A percentile compares a stretch with the other conserved stretches of the same genome.
Conservation (phyloP, 2,329 filamentous ascomycete species). For the Lithohypha guttulata region DNA sequence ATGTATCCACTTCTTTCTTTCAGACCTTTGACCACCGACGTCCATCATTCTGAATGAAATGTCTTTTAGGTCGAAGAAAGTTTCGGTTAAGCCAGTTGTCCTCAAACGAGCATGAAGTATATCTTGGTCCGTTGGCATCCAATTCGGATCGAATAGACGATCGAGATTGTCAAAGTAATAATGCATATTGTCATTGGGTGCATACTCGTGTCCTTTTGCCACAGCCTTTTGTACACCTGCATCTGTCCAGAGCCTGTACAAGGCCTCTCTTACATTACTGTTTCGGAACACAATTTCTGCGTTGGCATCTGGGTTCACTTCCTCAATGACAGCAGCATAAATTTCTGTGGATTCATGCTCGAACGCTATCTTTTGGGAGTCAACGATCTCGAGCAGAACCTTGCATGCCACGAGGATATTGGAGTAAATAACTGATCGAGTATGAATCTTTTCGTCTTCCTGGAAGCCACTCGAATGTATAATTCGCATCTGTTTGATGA, state of each 20-base stretch:
- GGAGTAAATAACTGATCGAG: slow-evolving; percentile 89
- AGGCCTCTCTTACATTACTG: slow-evolving; percentile 53
- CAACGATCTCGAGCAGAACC: slow-evolving; percentile 82
- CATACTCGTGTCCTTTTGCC: slow-evolving; percentile 88
- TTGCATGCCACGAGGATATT: slow-evolving; percentile 91
- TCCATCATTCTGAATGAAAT: slow-evolving; percentile 97
- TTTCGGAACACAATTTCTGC: slow-evolving; percentile 68
- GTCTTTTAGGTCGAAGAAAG: slow-evolving; percentile 80
- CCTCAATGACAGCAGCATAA: slow-evolving; percentile 64
- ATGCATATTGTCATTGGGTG: slow-evolving; percentile 85
- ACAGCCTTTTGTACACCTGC: slow-evolving; percentile 77
- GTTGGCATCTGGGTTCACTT: slow-evolving; percentile 66
- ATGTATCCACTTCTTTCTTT: slow-evolving; percentile 96
- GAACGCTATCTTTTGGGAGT: slow-evolving; percentile 68
- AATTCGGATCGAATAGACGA: slow-evolving; percentile 63
- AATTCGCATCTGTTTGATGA: slow-evolving; percentile 97
- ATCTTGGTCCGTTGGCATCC: slow-evolving; percentile 87
- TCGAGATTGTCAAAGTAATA: slow-evolving; percentile 80
- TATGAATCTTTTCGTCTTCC: slow-evolving; percentile 80
- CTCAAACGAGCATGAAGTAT: slow-evolving; percentile 79
- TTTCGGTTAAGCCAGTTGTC: slow-evolving; percentile 93
- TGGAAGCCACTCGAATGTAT: slow-evolving; percentile 91
- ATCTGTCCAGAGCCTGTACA: slow-evolving; percentile 77
- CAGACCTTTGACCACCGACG: slow-evolving; percentile 81
- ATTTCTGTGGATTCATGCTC: slow-evolving; percentile 69